Base-by-base conservation (phyloP, 2,329 filamentous ascomycete genomes). In the Chalaropsis thielavioides region DNA sequence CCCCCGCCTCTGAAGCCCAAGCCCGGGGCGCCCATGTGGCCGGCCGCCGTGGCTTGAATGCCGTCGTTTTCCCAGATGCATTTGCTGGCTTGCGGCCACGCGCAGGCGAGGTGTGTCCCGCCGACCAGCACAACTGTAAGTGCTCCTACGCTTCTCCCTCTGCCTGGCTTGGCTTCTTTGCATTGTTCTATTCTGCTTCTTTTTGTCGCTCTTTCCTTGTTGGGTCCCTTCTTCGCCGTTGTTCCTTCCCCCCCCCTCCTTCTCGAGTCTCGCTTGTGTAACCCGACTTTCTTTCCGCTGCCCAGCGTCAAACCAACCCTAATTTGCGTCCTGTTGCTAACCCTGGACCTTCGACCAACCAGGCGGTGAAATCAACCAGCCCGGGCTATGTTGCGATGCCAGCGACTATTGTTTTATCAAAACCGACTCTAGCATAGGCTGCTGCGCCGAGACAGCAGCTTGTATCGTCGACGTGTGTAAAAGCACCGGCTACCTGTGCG, bases 391-490 rank as follows among this genome's bases (percentile, higher is more conserved):
- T 73, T 81, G 79, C 69, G 66, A 70, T 22, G 76, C 80, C 68
- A 70, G 73, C 17, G 70, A 72, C 54, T 81, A 80, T 70, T 81
- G 79, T 72, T 78, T 78, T 69, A 66, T 80, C 64, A 73, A 75
- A 68, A 68, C 69, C 5, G 68, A 69, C 22, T 71, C 71, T 63
- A 17, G n/a, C 15, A 67, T 74, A 4, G 71, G 71, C 61, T 80
- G 79, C 71, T 81, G 79, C 68, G 72, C 73, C 40, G 72, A 77
- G 67, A 75, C 76, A 31, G 76, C 74, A 62, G 71, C 74, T 68
- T 80, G 79, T 72, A 61, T 70, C 67, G 66, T 65, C 66, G 72
- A 77, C 17, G 69, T 70, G 31, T 76, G 72, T 68, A 74, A 71
- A 66, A 76, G 75, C 70, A 71, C 70, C 22, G 69, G 71, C 15